Conservation (phyloP, 768 basidiomycete genomes). For the Hygrocybe punicea region DNA sequence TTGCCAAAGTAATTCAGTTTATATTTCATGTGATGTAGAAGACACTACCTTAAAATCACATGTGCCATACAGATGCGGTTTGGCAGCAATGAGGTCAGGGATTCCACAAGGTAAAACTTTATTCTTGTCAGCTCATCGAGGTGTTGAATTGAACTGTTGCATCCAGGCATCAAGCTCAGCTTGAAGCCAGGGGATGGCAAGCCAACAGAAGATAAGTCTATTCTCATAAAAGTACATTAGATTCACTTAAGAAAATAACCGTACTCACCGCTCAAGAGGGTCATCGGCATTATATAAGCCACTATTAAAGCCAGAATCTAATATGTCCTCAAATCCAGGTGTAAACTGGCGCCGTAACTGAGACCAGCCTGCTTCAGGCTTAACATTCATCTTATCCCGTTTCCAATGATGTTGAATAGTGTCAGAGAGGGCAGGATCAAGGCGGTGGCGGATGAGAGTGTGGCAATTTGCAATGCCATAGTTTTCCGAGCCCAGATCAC, state of each 20-base stretch:
- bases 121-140: slow-evolving; percentile 21
- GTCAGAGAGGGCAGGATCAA: slow-evolving; percentile 37
- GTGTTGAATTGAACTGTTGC: slow-evolving; percentile 18
- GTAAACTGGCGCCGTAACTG: slow-evolving; percentile 30
- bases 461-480: slow-evolving; percentile 45
- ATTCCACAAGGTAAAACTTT: slow-evolving; percentile 39
- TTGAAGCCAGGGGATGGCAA: slow-evolving; percentile 36
- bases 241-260: not conserved
- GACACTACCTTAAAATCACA: no score
- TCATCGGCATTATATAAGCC: slow-evolving; percentile 29
- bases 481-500: slow-evolving; percentile 45
- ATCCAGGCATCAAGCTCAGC: slow-evolving; percentile 32
- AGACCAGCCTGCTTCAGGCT: slow-evolving; percentile 44
- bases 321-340: slow-evolving; percentile 37
- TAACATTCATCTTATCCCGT: slow-evolving; percentile 38
- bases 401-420: slow-evolving; percentile 44
- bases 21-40: no score
- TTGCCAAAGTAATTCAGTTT: no score
- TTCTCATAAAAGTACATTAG: slow-evolving; percentile 9
- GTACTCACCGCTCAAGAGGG: slow-evolving; percentile 18
- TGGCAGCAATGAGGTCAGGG: slow-evolving; percentile 28
- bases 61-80: slow-evolving; percentile 26
- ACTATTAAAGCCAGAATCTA: slow-evolving; percentile 29
- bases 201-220: slow-evolving; percentile 19
- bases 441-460: slow-evolving; percentile 35